phyloP scores from a whole-genome alignment of 2,329 filamentous ascomycete species.

The Purpureocillium lavendulum region DNA sequence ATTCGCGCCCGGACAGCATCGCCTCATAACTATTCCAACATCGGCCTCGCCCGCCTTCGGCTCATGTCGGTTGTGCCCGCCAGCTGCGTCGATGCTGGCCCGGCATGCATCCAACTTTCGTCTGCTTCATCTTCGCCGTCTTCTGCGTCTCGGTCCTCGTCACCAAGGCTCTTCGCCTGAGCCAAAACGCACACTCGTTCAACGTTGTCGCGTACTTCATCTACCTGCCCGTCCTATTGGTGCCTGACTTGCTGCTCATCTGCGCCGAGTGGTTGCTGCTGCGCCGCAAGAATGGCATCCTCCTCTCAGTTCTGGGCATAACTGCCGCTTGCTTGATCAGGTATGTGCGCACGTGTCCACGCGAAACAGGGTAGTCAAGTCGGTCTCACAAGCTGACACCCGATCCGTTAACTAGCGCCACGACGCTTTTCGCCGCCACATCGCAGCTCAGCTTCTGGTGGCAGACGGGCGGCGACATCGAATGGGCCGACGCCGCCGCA shows the following conservation, averaged over 20 bases:
- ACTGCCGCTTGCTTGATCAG: slow-evolving; percentile 13
- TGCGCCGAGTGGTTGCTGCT: slow-evolving; percentile 15
- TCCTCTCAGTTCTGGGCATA: slow-evolving; percentile 11
- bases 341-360: slow-evolving; percentile 14
- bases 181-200: slow-evolving; percentile 16
- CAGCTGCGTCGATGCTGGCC: slow-evolving; percentile 1
- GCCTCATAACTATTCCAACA: too few relatives aligned
- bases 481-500: slow-evolving; percentile 21
- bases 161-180: slow-evolving; percentile 19
- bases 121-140: slow-evolving; percentile 18
- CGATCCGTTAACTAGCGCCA: too few relatives aligned
- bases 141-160: slow-evolving; percentile 18
- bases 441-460: slow-evolving; percentile 22
- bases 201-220: slow-evolving; percentile 18
- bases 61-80: neutral
- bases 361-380: too few relatives aligned
- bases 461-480: slow-evolving; percentile 21
- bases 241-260: slow-evolving; percentile 17
- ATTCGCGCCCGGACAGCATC: too few relatives aligned
- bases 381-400: too few relatives aligned
- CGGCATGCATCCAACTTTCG: slow-evolving; percentile 10
- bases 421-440: slow-evolving; percentile 17
- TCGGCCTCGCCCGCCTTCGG: neutral
- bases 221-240: slow-evolving; percentile 21
- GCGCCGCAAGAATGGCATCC: slow-evolving; percentile 13